Base-by-base conservation (phyloP, 345 rosid species). In the Rubroshorea leprosula region DNA sequence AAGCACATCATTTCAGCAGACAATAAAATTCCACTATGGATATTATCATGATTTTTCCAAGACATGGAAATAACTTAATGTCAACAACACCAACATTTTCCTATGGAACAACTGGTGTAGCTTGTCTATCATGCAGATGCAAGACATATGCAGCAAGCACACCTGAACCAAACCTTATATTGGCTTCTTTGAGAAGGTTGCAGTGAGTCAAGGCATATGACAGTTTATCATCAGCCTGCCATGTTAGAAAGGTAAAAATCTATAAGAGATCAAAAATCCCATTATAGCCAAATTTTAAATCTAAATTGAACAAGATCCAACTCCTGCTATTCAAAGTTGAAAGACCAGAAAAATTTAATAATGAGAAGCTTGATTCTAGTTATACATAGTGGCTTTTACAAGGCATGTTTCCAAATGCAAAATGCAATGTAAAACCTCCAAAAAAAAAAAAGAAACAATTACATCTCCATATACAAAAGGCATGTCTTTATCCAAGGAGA, bases 211-310 rank as follows among this genome's bases (percentile, higher is more conserved):
- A 79, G 38, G 97, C 95, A 72, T 93, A 89, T 23, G 99, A 87
- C 64, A 93, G 76, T 66, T 93, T 93, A 26, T 84, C 73, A 72
- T 89, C 99, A 65, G 99, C 99, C 95, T 93, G 90, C 79, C 62
- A 61, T 54, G 57, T 61, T 48, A 54, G 22, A 54, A 60, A 44
- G 54, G 29, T 26, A 25, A 55, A 58, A 8, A 16, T n/a, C 55
- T 19, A 54, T n/a, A n/a, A 54, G 49, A 16, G 12, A 24, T 27
- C 45, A 54, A 43, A 31, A 9, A 4, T 38, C 31, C 16, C 25
- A 22, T 12, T 48, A 14, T 22, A 48, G 12, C 0, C 0, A 45
- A 57, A 17, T 12, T 17, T 12, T 41, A n/a, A 44, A 57, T 9
- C 22, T 4, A 63, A 50, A 47, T 23, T 24, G 8, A 21, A 23